Evolutionary conservation across 305 asterid species (phyloP), one percentile per base, ranked within the genome.

Genomic region (Rubia balearica): DNA sequence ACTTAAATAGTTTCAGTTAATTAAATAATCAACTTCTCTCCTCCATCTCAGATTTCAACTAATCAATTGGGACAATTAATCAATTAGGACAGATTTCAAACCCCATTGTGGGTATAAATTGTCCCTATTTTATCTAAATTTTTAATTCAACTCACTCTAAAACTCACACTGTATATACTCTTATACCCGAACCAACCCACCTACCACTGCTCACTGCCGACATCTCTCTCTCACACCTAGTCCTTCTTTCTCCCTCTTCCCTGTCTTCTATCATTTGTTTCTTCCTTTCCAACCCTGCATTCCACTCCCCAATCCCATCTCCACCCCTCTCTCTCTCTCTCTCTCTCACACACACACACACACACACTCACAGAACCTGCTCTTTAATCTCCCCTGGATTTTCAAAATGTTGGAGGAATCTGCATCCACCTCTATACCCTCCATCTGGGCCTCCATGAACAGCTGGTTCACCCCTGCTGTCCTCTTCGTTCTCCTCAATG

Each of bases 391-490:
- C 59, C 57, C 51, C 45, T 73, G 61, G 7, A 3, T 36, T 61
- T 41, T 51, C 55, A 73, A 65, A 43, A 87, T 92, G 97, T 76
- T 82, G 56, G 93, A 86, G 78, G 93, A 86, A 57, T 78, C 89
- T 61, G 90, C 83, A 36, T 81, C 96, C 69, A 69, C 3, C 14
- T 77, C 85, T 16, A 74, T 83, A 8, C 82, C 88, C 43, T 92
- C 97, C 17, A 43, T 90, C 73, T 87, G 95, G 94, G 79, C 88
- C 9, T 85, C 95, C 70, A 83, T 93, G 84, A 89, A 83, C 89
- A 90, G 88, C 82, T 92, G 93, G 95, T 86, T 92, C 74, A 89
- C 97, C 56, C 98, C 98, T 46, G 82, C 96, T 24, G 91, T 90
- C 40, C 83, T 87, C 61, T 92, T 92, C 65, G 82, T 92, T 36